Base-by-base conservation (phyloP, 2,329 filamentous ascomycete genomes). In the Aspergillus sclerotialis region DNA sequence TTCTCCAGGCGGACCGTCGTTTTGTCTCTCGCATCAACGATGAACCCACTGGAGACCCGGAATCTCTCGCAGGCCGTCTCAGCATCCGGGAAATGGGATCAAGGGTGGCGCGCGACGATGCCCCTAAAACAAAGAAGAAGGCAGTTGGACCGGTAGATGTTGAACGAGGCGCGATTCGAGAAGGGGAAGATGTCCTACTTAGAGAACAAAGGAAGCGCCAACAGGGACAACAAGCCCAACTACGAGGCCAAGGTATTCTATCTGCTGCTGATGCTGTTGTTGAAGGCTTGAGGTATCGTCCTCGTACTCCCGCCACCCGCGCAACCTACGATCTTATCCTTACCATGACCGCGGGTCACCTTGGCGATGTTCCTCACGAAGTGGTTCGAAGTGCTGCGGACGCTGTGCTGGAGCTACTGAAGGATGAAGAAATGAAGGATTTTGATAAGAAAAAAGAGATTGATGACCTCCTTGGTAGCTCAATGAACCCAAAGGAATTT, bases 361-460 rank as follows among this genome's bases (percentile, higher is more conserved):
- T 98, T 27, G 92, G 93, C 37, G 92, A 98, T 60, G 90, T 96
- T 10, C 82, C 90, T 1, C 84, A 93, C 44, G 86, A 93, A 54
- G 82, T 94, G 34, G 87, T 94, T 28, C 78, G 87, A 48, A 98
- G 92, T 62, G 93, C 92, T 11, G 90, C 92, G 10, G 92, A 98
- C 59, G 88, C 85, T 3, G 80, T 89, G 3, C 62, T 98, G 34
- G 92, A 98, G 58, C 87, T 83, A 43, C 69, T 98, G 28, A 98
- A 98, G 63, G 89, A 96, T 49, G 89, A 95, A 43, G 84, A 89
- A 43, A 70, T 95, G 68, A 96, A 96, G 61, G 92, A 98, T 58
- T 85, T 94, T 40, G 92, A 98, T 60, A 95, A 93, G 71, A 98
- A 98, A 70, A 94, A 89, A 65, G 88, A 95, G 59, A 79, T 96